Base-by-base conservation (phyloP, 371 early-diverging fungal genomes). In the Basidiobolus meristosporus region DNA sequence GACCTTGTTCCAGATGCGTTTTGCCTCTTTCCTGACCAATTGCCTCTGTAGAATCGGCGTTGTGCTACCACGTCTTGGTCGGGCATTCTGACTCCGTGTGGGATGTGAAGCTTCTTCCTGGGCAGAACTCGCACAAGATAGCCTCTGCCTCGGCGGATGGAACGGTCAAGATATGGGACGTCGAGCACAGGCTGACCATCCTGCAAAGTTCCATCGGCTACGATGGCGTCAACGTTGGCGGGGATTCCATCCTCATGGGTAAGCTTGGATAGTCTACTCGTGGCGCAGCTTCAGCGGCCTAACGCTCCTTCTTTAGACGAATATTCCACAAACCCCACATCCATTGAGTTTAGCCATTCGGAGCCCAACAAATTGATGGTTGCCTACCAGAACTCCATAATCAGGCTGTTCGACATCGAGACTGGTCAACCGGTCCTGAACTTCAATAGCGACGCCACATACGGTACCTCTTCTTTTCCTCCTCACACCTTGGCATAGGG, bases 31-130 rank as follows among this genome's bases (percentile, higher is more conserved):
- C n/a, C n/a, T n/a, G n/a, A n/a, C n/a, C n/a, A n/a, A n/a, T n/a
- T n/a, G n/a, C n/a, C n/a, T n/a, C n/a, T n/a, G n/a, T n/a, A n/a
- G n/a, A n/a, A n/a, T n/a, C n/a, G n/a, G n/a, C n/a, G n/a, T n/a
- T n/a, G n/a, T n/a, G n/a, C n/a, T n/a, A n/a, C n/a, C n/a, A n/a
- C n/a, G n/a, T n/a, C n/a, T n/a, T 66, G 42, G 65, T 78, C 10
- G 86, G 83, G 0, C 88, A 87, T 48, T 76, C 82, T 0, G 86
- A 87, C 50, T 69, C 73, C 1, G 70, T 90, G 11, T 90, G 91
- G 91, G 82, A 82, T 44, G 54, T 85, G 36, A 70, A 73, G 41
- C 46, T 79, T 6, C 78, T 77, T 45, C 75, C 80, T 3, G 58
- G 16, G 31, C 48, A 17, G 26, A 53, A 42, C 37, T 44, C 51